Conservation (phyloP, 2,329 filamentous ascomycete genomes). For the Aspergillus hortae region DNA sequence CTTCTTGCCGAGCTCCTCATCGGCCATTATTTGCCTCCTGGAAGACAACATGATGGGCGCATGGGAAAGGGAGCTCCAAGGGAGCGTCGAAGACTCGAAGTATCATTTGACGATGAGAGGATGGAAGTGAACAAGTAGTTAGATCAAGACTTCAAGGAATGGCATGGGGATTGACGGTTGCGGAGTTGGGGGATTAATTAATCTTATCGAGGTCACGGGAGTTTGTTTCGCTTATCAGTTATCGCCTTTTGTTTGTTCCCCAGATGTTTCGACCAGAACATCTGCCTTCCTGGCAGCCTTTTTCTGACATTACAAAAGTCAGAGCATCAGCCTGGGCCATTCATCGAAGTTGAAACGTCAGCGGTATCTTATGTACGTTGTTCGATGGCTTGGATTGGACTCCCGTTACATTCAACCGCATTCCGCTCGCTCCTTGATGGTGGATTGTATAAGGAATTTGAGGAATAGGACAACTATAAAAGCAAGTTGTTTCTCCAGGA, state of each 20-base stretch:
- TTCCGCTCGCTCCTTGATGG: neutral
- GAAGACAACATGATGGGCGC: constrained; percentile 33
- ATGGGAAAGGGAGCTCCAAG: constrained; percentile 17
- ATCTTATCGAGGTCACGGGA: constrained; percentile 3
- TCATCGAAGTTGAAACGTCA: no score
- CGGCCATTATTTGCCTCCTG: constrained; percentile 46
- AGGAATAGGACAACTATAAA: neutral
- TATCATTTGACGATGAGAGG: constrained; percentile 9
- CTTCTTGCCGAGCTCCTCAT: constrained; percentile 64
- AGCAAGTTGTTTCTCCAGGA: neutral
- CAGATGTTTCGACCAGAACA: neutral
- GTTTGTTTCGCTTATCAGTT: neutral
- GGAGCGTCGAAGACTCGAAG: constrained; percentile 15
- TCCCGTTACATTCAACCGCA: no score
- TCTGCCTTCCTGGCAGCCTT: neutral
- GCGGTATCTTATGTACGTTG: no score
- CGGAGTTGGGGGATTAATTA: constrained; percentile 4
- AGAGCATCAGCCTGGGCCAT: no score
- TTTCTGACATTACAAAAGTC: neutral
- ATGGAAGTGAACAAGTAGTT: neutral
- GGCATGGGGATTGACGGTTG: constrained; percentile 2
- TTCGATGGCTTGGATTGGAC: no score
- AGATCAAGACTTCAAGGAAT: neutral
- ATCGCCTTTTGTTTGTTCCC: neutral
- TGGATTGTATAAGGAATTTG: neutral